Base-by-base conservation (phyloP, 2,329 filamentous ascomycete genomes). In the Penicillium sp. region DNA sequence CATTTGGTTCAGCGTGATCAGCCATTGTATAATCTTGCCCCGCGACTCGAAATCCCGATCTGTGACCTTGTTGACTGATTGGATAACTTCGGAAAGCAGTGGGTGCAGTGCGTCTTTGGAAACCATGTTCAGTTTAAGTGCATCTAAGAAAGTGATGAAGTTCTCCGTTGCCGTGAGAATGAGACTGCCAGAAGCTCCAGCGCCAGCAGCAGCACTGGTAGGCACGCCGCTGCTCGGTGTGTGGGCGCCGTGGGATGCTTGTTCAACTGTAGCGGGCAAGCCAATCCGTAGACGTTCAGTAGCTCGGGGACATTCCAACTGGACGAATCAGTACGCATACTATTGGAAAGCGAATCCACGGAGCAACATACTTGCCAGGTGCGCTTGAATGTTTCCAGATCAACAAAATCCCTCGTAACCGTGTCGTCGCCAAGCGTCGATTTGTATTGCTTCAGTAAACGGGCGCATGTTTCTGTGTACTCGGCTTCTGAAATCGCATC, bases 1-100 rank as follows among this genome's bases (percentile, higher is more conserved):
- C 94, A 99, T 97, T 75, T 97, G 92, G 70, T 99, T 99, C 62
- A 99, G 79, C 6, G 90, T 89, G 66, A 99, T 99, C 63, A 99
- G 81, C 94, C 94, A 99, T 72, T 97, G 92, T 56, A 99, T 91
- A 65, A 99, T 97, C 81, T 97, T 97, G 65, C 90, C 91, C 63
- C 95, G 87, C 69, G 88, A 92, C 64, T 97, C 92, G 70, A 99
- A 99, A 66, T 97, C 93, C 61, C 87, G 84, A 70, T 96, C 91
- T 3, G 93, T 97, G 61, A 99, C 94, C 68, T 95, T 94, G 75
- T 97, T 97, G 62, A 97, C 93, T 2, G 91, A 92, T 68, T 97
- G 93, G 60, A 99, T 99, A 18, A 97, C 91, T 65, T 97, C 94
- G 1, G 92, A 93, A 2, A 99, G 81, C 20, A 99, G 79, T 3